Evolutionary conservation across 2,329 filamentous ascomycete genomes (phyloP).

Genomic region (Calonectria leucothoes): DNA sequence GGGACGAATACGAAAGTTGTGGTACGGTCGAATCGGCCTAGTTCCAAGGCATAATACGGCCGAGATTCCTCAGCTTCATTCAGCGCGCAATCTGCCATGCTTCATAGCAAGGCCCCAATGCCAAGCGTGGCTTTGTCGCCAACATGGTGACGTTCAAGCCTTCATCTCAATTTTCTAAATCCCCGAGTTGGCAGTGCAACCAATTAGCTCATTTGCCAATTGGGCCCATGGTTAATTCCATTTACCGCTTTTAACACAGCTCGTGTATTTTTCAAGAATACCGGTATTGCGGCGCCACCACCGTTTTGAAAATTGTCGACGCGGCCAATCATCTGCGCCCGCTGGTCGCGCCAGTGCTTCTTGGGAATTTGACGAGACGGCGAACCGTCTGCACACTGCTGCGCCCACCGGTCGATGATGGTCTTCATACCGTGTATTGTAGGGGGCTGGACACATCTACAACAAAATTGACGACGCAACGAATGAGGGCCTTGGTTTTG

Average conservation of each 20-base stretch:
- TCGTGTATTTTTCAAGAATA: neutral
- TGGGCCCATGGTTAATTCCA: neutral
- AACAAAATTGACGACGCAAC: constrained; percentile 4
- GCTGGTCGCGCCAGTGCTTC: neutral
- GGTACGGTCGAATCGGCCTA: neutral
- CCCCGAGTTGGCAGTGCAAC: too few species aligned
- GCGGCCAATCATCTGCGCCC: neutral
- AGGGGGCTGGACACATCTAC: neutral
- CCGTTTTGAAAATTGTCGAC: constrained; percentile 10
- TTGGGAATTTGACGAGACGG: constrained; percentile 2
- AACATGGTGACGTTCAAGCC: neutral
- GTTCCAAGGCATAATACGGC: neutral
- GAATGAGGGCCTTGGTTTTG: neutral
- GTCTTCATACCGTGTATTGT: neutral
- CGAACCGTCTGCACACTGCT: neutral
- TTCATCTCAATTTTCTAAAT: neutral
- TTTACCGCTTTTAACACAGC: neutral
- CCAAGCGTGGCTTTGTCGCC: neutral
- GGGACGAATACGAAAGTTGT: neutral
- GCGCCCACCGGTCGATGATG: neutral
- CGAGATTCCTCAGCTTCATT: neutral
- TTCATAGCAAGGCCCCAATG: neutral
- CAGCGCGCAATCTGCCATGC: neutral
- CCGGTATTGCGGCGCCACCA: too few species aligned
- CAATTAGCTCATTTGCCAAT: neutral